Evolutionary conservation across 2,329 filamentous ascomycete species (phyloP).

Genomic region (Fusarium metavorans): DNA sequence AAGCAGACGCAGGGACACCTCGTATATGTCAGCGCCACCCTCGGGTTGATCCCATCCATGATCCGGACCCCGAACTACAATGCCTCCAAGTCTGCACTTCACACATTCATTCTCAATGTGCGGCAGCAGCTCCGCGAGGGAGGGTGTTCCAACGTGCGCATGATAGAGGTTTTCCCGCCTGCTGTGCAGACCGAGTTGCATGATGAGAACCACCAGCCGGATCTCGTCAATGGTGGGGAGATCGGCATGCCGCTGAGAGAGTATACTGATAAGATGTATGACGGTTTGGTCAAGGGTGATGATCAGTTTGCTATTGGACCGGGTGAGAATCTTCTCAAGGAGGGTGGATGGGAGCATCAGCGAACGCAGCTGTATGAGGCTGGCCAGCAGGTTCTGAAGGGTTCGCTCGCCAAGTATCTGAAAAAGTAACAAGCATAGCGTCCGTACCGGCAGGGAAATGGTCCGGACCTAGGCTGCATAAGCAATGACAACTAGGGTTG

Average conservation of each 20-base stretch:
- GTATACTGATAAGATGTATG: constrained; percentile 56
- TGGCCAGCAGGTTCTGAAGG: constrained; percentile 12
- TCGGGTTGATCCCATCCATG: constrained; percentile 38
- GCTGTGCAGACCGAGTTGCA: constrained; percentile 47
- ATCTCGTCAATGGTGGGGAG: constrained; percentile 40
- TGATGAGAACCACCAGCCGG: constrained; percentile 43
- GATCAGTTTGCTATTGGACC: constrained; percentile 43
- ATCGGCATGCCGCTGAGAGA: constrained; percentile 54
- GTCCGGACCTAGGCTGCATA: background rate
- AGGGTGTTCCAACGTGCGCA: constrained; percentile 16
- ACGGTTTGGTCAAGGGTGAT: constrained; percentile 34
- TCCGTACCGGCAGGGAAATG: background rate
- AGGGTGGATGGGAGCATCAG: constrained; percentile 42
- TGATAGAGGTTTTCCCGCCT: constrained; percentile 46
- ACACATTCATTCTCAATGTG: constrained; percentile 41
- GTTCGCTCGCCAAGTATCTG: constrained; percentile 20
- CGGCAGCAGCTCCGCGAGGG: constrained; percentile 38
- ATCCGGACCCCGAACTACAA: constrained; percentile 45
- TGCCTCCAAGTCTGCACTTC: constrained; percentile 44
- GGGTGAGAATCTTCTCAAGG: constrained; percentile 35
- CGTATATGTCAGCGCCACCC: constrained; percentile 42
- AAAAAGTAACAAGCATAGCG: constrained; percentile 14
- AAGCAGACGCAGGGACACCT: constrained; percentile 26
- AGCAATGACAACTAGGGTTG: background rate
- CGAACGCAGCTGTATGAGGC: constrained; percentile 31